Evolutionary conservation across 805 yeast species (phyloP).

Genomic region (Candida sakaeoensis): DNA sequence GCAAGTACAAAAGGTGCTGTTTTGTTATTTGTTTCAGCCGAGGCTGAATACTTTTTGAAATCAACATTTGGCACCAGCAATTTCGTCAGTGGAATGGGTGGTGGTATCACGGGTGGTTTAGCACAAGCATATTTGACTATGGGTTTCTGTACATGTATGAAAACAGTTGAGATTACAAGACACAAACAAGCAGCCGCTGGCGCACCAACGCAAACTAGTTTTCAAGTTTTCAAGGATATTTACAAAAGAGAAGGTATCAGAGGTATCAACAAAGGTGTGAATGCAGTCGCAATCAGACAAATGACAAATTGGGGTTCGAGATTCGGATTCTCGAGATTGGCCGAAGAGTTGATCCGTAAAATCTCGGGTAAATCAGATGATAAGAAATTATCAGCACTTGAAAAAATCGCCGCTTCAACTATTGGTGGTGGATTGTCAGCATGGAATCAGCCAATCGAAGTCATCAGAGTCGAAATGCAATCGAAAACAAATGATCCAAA

Average conservation of each 20-base stretch:
- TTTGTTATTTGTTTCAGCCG: conserved; percentile 84
- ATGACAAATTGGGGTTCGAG: conserved; percentile 99
- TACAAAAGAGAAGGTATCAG: conserved; percentile 82
- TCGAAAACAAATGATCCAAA: conserved; percentile 90
- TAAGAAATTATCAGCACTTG: conserved; percentile 65
- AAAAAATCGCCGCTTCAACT: conserved; percentile 80
- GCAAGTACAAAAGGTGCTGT: conserved; percentile 99
- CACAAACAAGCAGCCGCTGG: conserved; percentile 71
- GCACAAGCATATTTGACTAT: conserved; percentile 94
- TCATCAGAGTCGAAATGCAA: conserved; percentile 97
- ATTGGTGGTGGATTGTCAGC: conserved; percentile 97
- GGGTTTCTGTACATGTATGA: conserved; percentile 99
- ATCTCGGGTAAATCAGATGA: conserved; percentile 53
- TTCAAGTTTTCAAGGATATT: conserved; percentile 83
- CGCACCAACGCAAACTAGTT: conserved; percentile 61
- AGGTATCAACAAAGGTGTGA: conserved; percentile 96
- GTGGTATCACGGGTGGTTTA: conserved; percentile 94
- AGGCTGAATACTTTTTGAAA: conserved; percentile 77
- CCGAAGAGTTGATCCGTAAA: conserved; percentile 77
- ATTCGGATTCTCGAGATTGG: conserved; percentile 87
- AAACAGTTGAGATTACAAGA: conserved; percentile 96
- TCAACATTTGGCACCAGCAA: conserved; percentile 52
- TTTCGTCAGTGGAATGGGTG: conserved; percentile 86
- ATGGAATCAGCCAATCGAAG: conserved; percentile 99
- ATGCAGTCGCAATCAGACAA: conserved; percentile 98